Base-by-base conservation (phyloP, 2,329 filamentous ascomycete genomes). In the Cytospora paraplurivora region DNA sequence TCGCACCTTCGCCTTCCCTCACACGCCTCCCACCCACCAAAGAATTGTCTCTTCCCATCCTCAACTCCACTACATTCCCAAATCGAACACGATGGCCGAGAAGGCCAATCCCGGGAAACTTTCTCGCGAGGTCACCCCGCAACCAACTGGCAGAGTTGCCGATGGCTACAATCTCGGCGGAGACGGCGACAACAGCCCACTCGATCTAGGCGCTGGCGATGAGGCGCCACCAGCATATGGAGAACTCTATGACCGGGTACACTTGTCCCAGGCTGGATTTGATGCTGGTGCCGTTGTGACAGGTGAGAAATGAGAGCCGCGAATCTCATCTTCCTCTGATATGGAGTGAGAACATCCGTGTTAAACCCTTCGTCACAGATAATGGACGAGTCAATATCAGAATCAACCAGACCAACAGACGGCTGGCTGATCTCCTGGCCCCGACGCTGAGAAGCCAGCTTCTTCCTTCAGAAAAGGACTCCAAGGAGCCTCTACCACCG, bases 381-480 rank as follows among this genome's bases (percentile, higher is more conserved):
- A 89, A 93, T 76, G 91, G 91, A 32, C 86, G 92, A 71, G 82
- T 95, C 69, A 87, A 92, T 71, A 92, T 95, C 77, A 88, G 87
- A 67, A 91, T 95, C 76, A 87, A 89, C 71, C 88, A 92, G 73
- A 88, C 86, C 68, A 87, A 83, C 68, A 78, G 82, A 61, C 84
- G 84, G 61, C 78, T 94, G 4, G 86, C 89, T 2, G 85, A 87
- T 65, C 79, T 93, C 13, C 81, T 93, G 33, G 82, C 85, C 0
- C 88, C 89, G 3, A 85, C 87, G 8, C 73, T 93, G 49, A 76
- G 82, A 66, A 79, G 81, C 66, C 82, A 89, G 69, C 75, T 86
- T 32, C 77, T 86, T 27, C 77, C 80, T 41, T 76, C 82, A 51
- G 77, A 68, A 33, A 71, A 71, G 13, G 41, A 61, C 41, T 68